Evolutionary conservation across 768 basidiomycete species (phyloP).

Genomic region (Cystofilobasidium macerans): DNA sequence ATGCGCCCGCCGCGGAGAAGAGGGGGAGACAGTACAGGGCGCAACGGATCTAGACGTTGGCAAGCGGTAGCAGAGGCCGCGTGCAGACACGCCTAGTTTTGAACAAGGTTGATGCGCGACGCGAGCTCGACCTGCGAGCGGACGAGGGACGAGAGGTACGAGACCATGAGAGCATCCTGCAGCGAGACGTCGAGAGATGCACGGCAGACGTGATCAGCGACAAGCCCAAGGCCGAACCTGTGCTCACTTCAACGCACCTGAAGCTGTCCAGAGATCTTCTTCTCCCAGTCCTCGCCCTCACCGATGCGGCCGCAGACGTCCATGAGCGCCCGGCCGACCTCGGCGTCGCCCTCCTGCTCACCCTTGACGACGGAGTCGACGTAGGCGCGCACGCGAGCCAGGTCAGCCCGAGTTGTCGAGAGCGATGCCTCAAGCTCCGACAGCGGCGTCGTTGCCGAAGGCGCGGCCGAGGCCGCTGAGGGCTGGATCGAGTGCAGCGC

Average conservation of each 20-base stretch:
- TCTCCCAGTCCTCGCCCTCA: conserved; percentile 45
- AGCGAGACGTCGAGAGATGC: neutral
- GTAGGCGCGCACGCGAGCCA: conserved; percentile 74
- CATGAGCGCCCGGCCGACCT: conserved; percentile 82
- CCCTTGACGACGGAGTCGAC: conserved; percentile 70
- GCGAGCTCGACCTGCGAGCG: conserved; percentile 88
- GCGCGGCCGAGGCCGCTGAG: conserved; percentile 44
- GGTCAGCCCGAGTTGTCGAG: conserved; percentile 47
- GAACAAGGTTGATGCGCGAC: conserved; percentile 65
- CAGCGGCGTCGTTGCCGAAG: conserved; percentile 51
- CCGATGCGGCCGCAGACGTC: conserved; percentile 48
- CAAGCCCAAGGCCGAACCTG: no score
- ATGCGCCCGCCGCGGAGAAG: neutral
- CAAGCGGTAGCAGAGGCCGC: neutral
- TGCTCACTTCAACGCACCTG: conserved; percentile 25
- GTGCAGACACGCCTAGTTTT: neutral
- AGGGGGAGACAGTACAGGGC: no score
- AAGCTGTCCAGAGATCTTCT: conserved; percentile 46
- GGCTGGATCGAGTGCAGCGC: conserved; percentile 22
- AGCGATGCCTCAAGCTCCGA: conserved; percentile 59
- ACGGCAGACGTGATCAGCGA: conserved; percentile 53
- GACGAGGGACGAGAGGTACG: conserved; percentile 85
- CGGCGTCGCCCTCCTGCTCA: conserved; percentile 55
- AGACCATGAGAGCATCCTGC: conserved; percentile 86
- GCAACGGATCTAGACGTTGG: no score